These are phyloP conservation scores for Chrysoporthe deuterocubensis DNA, from an alignment of 2,329 filamentous ascomycete genomes.

Conservation along the genomic window DNA sequence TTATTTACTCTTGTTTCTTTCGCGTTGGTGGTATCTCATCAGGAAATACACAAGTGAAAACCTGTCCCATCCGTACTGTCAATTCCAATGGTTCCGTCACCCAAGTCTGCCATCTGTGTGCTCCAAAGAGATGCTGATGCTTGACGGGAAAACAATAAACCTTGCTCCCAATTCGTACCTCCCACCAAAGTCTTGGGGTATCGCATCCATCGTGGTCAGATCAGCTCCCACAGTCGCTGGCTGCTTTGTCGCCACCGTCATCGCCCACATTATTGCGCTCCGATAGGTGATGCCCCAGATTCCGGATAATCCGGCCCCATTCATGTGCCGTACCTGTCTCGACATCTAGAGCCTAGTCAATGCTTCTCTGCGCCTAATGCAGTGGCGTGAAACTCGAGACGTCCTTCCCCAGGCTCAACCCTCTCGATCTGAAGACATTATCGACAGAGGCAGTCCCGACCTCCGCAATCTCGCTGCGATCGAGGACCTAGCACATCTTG, in stretches of 20 bases:
- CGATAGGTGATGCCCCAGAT: neutral
- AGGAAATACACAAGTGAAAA: slow-evolving; percentile 2
- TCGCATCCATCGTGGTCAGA: neutral
- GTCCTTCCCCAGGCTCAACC: neutral
- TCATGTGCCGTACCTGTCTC: neutral
- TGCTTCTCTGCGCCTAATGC: neutral
- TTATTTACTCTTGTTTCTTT: neutral
- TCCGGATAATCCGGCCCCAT: neutral
- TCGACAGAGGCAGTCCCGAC: neutral
- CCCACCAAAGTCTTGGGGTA: neutral
- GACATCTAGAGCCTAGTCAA: neutral
- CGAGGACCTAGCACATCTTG: slow-evolving; percentile 67
- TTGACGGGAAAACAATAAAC: neutral
- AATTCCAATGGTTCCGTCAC: neutral
- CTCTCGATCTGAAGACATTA: neutral
- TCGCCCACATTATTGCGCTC: neutral
- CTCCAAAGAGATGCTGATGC: neutral
- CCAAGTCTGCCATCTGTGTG: neutral
- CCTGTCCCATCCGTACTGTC: slow-evolving; percentile 1
- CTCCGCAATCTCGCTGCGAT: neutral
- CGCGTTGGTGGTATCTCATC: slow-evolving; percentile 13
- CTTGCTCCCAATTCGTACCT: neutral
- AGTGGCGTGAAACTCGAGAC: neutral
- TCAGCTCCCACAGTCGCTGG: neutral
- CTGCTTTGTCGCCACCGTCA: neutral